Conservation (phyloP, 2,329 filamentous ascomycete genomes). For the Diaporthe caulivora region DNA sequence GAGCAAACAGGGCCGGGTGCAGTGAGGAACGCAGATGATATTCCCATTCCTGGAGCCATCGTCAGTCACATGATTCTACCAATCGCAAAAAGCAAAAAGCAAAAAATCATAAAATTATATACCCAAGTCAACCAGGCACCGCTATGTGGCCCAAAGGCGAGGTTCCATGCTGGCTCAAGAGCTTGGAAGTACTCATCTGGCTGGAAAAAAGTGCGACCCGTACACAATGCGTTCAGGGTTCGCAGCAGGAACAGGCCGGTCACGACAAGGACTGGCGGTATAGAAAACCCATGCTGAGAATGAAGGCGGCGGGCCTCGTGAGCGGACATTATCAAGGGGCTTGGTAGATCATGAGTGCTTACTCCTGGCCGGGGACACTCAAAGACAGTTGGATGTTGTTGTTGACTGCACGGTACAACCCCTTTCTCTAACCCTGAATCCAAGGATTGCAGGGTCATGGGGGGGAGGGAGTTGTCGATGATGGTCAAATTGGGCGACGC, state of each 20-base stretch:
- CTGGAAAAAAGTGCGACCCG: constrained; percentile 90
- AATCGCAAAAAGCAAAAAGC: constrained; percentile 32
- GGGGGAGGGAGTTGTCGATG: not conserved
- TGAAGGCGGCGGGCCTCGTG: constrained; percentile 36
- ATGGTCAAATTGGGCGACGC: constrained; percentile 21
- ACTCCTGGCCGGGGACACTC: not conserved
- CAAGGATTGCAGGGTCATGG: not conserved
- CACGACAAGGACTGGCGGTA: constrained; percentile 47
- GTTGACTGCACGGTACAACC: not conserved
- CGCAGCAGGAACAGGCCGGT: constrained; percentile 74
- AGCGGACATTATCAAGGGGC: constrained; percentile 30
- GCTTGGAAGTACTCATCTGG: constrained; percentile 98
- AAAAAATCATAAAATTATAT: constrained; percentile 49
- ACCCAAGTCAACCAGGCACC: constrained; percentile 98
- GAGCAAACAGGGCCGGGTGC: constrained; percentile 89
- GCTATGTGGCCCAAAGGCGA: constrained; percentile 81
- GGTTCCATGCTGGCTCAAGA: constrained; percentile 91
- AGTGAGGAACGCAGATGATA: constrained; percentile 88
- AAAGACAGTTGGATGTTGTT: not conserved
- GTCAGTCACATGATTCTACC: constrained; percentile 7
- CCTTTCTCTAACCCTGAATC: not conserved
- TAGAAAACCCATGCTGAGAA: constrained; percentile 38
- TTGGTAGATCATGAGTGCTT: constrained; percentile 7
- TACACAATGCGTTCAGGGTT: constrained; percentile 80
- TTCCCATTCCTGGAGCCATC: constrained; percentile 84